Evolutionary conservation across 257 asterid species (phyloP).

Genomic region (Craterostigma plantagineum): DNA sequence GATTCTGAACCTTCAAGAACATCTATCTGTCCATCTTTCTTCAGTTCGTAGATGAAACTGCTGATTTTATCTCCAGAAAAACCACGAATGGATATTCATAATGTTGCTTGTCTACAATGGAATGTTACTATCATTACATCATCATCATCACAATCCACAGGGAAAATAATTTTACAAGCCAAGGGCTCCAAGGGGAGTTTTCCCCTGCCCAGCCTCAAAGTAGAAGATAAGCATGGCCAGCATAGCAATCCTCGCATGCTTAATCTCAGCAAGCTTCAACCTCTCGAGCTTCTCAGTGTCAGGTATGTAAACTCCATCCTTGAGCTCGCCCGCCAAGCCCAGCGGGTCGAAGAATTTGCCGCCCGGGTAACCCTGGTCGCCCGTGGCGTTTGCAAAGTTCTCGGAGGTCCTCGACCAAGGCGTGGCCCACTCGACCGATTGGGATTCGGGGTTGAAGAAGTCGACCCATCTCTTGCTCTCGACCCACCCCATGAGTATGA

Average conservation of each 20-base stretch:
- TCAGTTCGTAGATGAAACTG: too few species aligned
- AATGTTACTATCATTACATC: too few species aligned
- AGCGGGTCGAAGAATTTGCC: constrained; percentile 89
- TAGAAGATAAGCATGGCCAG: constrained; percentile 86
- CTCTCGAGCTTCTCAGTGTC: constrained; percentile 83
- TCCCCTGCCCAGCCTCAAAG: constrained; percentile 95
- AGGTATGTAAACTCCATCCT: constrained; percentile 51
- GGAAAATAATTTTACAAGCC: constrained; percentile 37
- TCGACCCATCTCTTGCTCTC: constrained; percentile 98
- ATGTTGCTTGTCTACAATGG: neutral
- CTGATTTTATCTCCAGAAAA: too few species aligned
- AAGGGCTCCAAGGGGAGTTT: constrained; percentile 92
- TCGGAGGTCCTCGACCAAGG: constrained; percentile 89
- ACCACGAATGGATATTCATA: too few species aligned
- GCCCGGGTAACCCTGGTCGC: constrained; percentile 91
- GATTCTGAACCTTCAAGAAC: too few species aligned
- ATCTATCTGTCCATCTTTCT: too few species aligned
- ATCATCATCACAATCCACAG: too few species aligned
- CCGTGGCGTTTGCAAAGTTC: constrained; percentile 70
- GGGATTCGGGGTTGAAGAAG: constrained; percentile 84
- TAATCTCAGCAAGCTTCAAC: constrained; percentile 86
- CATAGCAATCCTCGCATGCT: constrained; percentile 94
- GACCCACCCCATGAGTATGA: constrained; percentile 96
- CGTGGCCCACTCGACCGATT: constrained; percentile 89
- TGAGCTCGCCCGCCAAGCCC: constrained; percentile 43